Percentiles rank a stretch among this genome's conserved stretches.
These are phyloP conservation scores for Gastrodia elata DNA, from an alignment of 106 monocot species.

Conservation along the genomic window DNA sequence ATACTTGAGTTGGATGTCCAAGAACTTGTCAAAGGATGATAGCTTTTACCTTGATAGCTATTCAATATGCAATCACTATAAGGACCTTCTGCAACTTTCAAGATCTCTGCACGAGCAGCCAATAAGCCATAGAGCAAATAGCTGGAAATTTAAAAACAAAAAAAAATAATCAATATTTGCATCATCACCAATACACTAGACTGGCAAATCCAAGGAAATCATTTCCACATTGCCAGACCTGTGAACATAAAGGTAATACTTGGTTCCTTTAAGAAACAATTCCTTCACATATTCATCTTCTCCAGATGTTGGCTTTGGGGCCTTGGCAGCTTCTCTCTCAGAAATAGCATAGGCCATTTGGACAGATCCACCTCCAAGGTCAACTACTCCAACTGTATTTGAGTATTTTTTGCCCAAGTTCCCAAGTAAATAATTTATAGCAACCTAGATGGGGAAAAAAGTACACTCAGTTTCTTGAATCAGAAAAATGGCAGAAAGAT, in stretches of 20 bases:
- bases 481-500: background rate
- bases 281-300: slow-evolving; percentile 54
- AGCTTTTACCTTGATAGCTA: slow-evolving; percentile 56
- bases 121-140: slow-evolving; percentile 77
- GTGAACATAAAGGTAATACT: slow-evolving; percentile 66
- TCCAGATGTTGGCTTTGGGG: slow-evolving; percentile 31
- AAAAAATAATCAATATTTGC: background rate
- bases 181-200: background rate
- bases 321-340: slow-evolving; percentile 45
- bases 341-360: slow-evolving; percentile 84
- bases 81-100: slow-evolving; percentile 38
- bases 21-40: background rate
- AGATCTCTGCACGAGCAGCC: slow-evolving; percentile 73
- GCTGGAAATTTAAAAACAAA: slow-evolving; percentile 23
- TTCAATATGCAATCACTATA: slow-evolving; percentile 54
- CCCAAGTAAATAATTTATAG: slow-evolving; percentile 59
- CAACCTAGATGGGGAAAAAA: slow-evolving; percentile 24
- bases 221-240: slow-evolving; percentile 25
- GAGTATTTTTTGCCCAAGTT: slow-evolving; percentile 50
- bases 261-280: slow-evolving; percentile 46
- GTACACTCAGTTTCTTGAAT: background rate
- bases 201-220: background rate
- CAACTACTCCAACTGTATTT: slow-evolving; percentile 61
- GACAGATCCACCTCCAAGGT: slow-evolving; percentile 67
- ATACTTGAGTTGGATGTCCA: background rate